Conservation (phyloP, 768 basidiomycete genomes). For the Russula dissimulans region DNA sequence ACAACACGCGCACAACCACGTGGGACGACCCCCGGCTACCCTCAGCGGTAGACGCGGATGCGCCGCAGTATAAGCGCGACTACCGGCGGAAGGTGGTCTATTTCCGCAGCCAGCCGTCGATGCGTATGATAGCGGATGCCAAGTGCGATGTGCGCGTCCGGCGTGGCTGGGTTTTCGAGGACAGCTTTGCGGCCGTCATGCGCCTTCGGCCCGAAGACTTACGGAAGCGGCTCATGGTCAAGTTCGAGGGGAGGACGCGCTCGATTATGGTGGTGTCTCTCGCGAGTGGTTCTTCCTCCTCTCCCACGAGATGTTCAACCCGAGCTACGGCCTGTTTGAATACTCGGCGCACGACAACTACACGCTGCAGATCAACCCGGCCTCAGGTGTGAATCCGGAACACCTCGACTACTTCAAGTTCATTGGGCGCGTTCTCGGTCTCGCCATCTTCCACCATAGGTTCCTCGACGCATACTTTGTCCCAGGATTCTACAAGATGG, state of each 20-base stretch:
- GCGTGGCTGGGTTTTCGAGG: constrained; percentile 74
- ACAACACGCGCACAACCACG: constrained; percentile 80
- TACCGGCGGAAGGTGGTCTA: constrained; percentile 88
- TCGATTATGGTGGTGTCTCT: constrained; percentile 72
- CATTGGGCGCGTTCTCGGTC: constrained; percentile 62
- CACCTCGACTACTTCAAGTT: constrained; percentile 77
- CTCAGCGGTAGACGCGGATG: constrained; percentile 71
- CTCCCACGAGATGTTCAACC: constrained; percentile 77
- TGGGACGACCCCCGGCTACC: constrained; percentile 93
- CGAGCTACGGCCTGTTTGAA: constrained; percentile 73
- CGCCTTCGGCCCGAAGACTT: constrained; percentile 60
- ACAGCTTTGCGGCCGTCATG: constrained; percentile 82
- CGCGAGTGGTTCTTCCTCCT: constrained; percentile 86
- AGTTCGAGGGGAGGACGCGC: constrained; percentile 74
- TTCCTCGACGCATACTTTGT: constrained; percentile 79
- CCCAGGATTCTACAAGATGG: constrained; percentile 73
- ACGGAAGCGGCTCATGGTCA: constrained; percentile 62
- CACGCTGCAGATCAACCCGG: constrained; percentile 72
- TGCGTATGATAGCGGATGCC: constrained; percentile 56
- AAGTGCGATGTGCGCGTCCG: constrained; percentile 85
- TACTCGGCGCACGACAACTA: constrained; percentile 77
- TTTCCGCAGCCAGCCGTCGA: constrained; percentile 84
- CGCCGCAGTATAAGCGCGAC: constrained; percentile 93
- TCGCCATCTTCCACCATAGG: constrained; percentile 69
- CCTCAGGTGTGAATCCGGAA: constrained; percentile 67